phyloP scores from a whole-genome alignment of 2,329 filamentous ascomycete species.

The Fusarium nisikadoi region DNA sequence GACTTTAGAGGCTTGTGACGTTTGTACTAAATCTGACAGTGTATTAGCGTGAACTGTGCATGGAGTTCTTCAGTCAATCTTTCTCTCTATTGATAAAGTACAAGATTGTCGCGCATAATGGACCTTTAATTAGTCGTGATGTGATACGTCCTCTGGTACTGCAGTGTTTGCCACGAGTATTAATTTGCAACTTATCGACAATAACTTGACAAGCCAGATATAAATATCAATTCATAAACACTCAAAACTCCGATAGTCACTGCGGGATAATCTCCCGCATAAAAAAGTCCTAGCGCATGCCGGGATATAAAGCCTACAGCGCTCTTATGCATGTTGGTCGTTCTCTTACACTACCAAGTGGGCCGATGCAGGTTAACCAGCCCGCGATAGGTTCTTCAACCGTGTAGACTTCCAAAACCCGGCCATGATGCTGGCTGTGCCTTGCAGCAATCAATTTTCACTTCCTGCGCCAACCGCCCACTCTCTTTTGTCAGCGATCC shows the following conservation, averaged over 20 bases:
- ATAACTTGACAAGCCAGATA: neutral
- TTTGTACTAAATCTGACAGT: rapidly evolving
- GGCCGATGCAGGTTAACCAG: neutral
- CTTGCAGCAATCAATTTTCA: neutral
- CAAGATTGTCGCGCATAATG: too few species aligned
- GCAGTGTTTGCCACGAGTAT: neutral
- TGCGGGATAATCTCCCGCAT: neutral
- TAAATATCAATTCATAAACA: neutral
- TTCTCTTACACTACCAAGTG: neutral
- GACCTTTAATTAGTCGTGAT: neutral
- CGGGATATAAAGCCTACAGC: neutral
- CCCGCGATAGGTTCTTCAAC: neutral
- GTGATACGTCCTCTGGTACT: neutral
- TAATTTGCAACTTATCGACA: neutral
- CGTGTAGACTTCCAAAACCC: neutral
- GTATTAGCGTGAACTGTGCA: too few species aligned
- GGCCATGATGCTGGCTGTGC: neutral
- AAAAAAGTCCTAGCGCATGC: neutral
- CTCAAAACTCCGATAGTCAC: neutral
- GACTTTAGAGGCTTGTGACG: neutral
- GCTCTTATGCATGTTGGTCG: slow-evolving; percentile 11
- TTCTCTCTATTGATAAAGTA: too few species aligned
- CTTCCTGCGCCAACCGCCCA: neutral
- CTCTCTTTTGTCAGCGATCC: neutral
- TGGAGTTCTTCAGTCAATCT: neutral